A percentile compares a stretch with the other conserved stretches of the same genome.
These are phyloP conservation scores for Pichia kluyveri DNA, from an alignment of 805 yeast genomes.

Conservation along the genomic window DNA sequence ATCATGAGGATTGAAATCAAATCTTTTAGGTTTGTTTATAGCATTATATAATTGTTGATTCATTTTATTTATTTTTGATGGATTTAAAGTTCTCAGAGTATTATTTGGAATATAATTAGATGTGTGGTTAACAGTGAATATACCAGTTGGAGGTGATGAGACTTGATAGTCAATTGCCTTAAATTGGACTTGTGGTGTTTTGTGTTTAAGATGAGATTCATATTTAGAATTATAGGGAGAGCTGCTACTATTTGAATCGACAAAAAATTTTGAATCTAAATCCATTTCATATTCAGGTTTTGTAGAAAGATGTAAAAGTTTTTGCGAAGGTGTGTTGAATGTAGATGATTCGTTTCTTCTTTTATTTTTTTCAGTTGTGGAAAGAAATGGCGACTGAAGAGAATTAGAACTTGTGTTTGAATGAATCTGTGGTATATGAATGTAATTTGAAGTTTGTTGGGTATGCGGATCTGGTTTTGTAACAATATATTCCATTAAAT, in stretches of 20 bases:
- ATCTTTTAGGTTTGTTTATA: not conserved
- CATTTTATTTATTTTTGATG: constrained; percentile 2
- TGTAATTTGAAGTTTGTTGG: not conserved
- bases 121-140: not conserved
- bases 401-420: not conserved
- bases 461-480: not conserved
- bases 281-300: not conserved
- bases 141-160: constrained; percentile 7
- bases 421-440: not conserved
- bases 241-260: not conserved
- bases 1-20: not conserved
- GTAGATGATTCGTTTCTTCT: not conserved
- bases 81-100: not conserved
- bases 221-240: not conserved
- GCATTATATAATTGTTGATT: not conserved
- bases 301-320: not conserved
- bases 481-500: constrained; percentile 1
- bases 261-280: not conserved
- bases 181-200: not conserved
- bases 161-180: not conserved
- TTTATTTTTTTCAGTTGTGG: not conserved
- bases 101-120: not conserved
- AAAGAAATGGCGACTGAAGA: constrained; percentile 1
- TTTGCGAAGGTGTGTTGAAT: not conserved
- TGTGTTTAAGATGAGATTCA: not conserved